phyloP scores from a whole-genome alignment of 2,329 filamentous ascomycete genomes.

The Raffaelea deltoideospora region DNA sequence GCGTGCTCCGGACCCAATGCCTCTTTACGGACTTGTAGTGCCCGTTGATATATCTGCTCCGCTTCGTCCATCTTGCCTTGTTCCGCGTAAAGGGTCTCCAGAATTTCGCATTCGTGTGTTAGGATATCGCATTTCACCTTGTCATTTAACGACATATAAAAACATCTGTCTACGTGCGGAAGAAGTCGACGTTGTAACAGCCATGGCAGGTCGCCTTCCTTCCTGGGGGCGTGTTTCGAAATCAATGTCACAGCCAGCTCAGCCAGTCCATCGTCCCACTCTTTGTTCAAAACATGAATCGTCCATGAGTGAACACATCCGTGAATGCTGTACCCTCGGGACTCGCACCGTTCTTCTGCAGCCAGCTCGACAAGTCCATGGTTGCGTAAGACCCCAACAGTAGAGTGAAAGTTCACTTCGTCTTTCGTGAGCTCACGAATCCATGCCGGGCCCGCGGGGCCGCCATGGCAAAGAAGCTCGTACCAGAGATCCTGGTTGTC shows the following conservation, averaged over 20 bases:
- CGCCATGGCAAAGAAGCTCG: slow-evolving; percentile 18
- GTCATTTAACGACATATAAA: too few species aligned
- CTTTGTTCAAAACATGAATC: neutral
- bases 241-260: too few species aligned
- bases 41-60: neutral
- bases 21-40: neutral
- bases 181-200: too few species aligned
- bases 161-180: too few species aligned
- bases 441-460: slow-evolving; percentile 10
- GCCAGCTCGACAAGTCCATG: neutral
- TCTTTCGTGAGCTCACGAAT: slow-evolving; percentile 10
- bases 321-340: neutral
- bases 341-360: neutral
- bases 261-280: too few species aligned
- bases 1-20: neutral
- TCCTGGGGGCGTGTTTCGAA: too few species aligned
- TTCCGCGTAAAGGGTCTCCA: neutral
- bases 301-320: neutral
- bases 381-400: neutral
- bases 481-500: slow-evolving; percentile 28
- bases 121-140: neutral
- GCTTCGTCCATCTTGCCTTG: neutral
- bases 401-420: slow-evolving; percentile 11
- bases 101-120: neutral
- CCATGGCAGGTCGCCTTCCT: too few species aligned